These are phyloP conservation scores for Mycena leptocephala DNA, from an alignment of 768 basidiomycete species.

Conservation along the genomic window DNA sequence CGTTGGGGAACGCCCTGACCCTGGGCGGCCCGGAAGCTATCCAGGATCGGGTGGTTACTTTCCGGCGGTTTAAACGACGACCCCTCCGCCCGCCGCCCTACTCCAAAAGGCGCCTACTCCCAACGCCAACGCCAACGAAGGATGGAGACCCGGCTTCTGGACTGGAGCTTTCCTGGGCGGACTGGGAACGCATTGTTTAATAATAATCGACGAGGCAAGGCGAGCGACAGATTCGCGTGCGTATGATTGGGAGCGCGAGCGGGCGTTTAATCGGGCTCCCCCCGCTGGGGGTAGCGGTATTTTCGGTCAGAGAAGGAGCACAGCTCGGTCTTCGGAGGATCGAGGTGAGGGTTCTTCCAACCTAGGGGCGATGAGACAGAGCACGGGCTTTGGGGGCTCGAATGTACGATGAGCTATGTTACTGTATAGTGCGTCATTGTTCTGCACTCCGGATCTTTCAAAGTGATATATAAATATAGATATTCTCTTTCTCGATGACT, in stretches of 20 bases:
- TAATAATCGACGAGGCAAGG: slow-evolving; percentile 52
- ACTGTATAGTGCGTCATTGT: slow-evolving; percentile 27
- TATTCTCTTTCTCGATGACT: background rate
- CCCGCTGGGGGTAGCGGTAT: slow-evolving; percentile 46
- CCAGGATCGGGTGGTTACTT: slow-evolving; percentile 66
- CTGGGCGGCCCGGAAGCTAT: slow-evolving; percentile 54
- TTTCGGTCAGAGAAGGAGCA: slow-evolving; percentile 46
- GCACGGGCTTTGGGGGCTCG: slow-evolving; percentile 88
- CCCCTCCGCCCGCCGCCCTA: slow-evolving; percentile 74
- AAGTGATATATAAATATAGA: background rate
- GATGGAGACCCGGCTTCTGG: slow-evolving; percentile 82
- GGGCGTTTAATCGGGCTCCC: slow-evolving; percentile 36
- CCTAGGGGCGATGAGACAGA: slow-evolving; percentile 80
- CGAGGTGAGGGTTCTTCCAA: slow-evolving; percentile 81
- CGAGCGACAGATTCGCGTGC: slow-evolving; percentile 39
- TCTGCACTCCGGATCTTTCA: background rate
- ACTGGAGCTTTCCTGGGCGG: slow-evolving; percentile 86
- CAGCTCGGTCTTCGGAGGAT: slow-evolving; percentile 57
- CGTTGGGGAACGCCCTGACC: slow-evolving; percentile 42
- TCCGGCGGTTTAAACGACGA: slow-evolving; percentile 61
- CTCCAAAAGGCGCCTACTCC: slow-evolving; percentile 54
- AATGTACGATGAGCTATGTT: slow-evolving; percentile 79
- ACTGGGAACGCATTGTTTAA: slow-evolving; percentile 72
- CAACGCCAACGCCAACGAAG: slow-evolving; percentile 38
- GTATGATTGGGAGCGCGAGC: slow-evolving; percentile 76